Evolutionary conservation across 2,329 filamentous ascomycete genomes (phyloP), one percentile per base, ranked within the genome.

Genomic region (Aspergillus fischeri): DNA sequence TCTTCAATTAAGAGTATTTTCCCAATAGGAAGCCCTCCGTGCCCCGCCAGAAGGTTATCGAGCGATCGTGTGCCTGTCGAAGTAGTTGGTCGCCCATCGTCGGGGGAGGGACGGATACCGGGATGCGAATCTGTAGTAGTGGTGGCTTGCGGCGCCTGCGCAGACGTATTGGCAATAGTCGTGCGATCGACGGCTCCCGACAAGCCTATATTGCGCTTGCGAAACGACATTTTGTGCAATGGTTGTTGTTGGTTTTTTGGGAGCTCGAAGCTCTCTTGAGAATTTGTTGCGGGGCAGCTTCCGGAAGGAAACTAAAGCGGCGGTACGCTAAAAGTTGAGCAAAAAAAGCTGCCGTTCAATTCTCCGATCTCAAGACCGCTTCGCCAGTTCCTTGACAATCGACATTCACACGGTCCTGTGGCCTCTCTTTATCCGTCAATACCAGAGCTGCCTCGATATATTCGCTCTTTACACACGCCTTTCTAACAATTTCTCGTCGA

Each of bases 31-130:
- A 97, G 79, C 0, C 94, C 94, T 4, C 87, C 84, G 76, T 97
- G 93, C 0, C 93, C 92, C 44, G 91, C 91, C 1, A 99, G 80
- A 20, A 96, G 80, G 58, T 85, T 85, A 69, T 99, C 94, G 44
- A 99, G 79, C 20, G 92, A 96, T 3, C 86, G 82, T 0, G 91
- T 93, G 24, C 94, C 94, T 0, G 94, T 97, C 0, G 94, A 99
- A 2, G 90, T 97, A 7, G 91, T 96, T 41, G 86, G 82, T 50
- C 92, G 87, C 55, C 93, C 93, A 70, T 96, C 92, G 32, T 96
- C 79, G 49, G 92, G 91, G 11, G 94, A 99, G 17, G 93, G 91
- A 51, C 93, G 86, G 24, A 92, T 82, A 20, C 87, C 86, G 47
- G 78, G 75, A 20, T 70, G 68, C 11, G 70, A 57, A 49, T 72